Conservation (phyloP, 139 green algal species). For the Chlamydomonas sp. region DNA sequence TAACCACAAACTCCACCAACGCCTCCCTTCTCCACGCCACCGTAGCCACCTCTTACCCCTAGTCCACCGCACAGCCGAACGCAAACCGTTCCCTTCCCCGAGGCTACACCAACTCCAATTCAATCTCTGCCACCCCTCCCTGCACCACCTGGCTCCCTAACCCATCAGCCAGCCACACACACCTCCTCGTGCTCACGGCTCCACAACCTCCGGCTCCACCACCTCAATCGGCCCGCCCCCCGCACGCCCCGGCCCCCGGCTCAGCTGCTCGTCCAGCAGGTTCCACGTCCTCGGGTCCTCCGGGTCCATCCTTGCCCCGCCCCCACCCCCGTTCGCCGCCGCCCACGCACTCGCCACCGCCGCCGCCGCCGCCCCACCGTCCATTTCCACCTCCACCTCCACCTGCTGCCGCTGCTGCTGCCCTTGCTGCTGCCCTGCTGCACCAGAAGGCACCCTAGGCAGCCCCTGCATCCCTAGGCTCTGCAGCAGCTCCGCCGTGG, state of each 20-base stretch:
- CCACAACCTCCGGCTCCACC: constrained; percentile 23
- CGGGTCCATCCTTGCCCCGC: neutral
- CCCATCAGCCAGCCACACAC: no score
- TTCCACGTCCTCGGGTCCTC: constrained; percentile 14
- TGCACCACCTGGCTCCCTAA: no score
- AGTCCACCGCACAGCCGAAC: no score
- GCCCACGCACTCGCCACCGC: neutral
- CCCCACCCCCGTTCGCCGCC: neutral
- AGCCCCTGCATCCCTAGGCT: neutral
- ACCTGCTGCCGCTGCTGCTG: neutral
- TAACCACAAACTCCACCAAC: no score
- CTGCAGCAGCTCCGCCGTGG: constrained; percentile 8
- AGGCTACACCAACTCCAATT: no score
- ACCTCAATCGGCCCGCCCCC: neutral
- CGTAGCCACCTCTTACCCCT: no score
- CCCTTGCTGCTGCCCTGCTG: neutral
- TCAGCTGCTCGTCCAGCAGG: neutral
- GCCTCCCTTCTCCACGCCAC: no score
- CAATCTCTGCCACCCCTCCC: no score
- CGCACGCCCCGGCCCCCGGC: no score
- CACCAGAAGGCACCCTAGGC: neutral
- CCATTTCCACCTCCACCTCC: no score
- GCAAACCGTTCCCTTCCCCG: no score
- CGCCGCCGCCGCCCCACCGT: neutral
- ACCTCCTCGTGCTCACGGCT: neutral